These are phyloP conservation scores for Cladosporium sp. DNA, from an alignment of 2,329 filamentous ascomycete species.

Conservation along the genomic window DNA sequence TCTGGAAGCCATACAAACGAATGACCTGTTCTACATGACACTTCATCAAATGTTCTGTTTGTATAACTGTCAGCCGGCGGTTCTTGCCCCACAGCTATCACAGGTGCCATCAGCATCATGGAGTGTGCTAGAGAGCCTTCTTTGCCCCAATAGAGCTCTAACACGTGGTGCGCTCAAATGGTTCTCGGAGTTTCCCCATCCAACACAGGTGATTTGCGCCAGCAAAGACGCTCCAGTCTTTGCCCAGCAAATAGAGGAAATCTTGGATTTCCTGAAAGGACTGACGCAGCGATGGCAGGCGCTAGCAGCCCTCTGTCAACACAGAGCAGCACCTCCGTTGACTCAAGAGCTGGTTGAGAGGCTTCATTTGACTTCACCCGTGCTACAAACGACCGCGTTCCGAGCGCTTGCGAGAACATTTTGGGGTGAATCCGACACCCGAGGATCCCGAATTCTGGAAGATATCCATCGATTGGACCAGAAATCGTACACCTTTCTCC, in stretches of 20 bases:
- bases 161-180: constrained; percentile 37
- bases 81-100: constrained; percentile 36
- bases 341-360: constrained; percentile 50
- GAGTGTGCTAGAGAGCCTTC: constrained; percentile 39
- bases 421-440: constrained; percentile 30
- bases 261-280: constrained; percentile 20
- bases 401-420: constrained; percentile 44
- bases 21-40: constrained; percentile 60
- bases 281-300: constrained; percentile 22
- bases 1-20: constrained; percentile 47
- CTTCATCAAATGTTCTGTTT: constrained; percentile 63
- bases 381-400: constrained; percentile 53
- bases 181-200: constrained; percentile 49
- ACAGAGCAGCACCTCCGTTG: constrained; percentile 50
- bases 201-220: constrained; percentile 36
- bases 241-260: not conserved
- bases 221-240: constrained; percentile 25
- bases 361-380: constrained; percentile 47
- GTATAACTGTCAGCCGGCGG: constrained; percentile 40
- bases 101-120: constrained; percentile 27
- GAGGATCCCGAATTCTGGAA: constrained; percentile 16
- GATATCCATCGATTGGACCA: constrained; percentile 22
- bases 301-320: constrained; percentile 19
- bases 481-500: constrained; percentile 14
- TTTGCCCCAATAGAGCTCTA: constrained; percentile 44